Evolutionary conservation across 805 yeast species (phyloP).

Genomic region (Starmera dryadoides): DNA sequence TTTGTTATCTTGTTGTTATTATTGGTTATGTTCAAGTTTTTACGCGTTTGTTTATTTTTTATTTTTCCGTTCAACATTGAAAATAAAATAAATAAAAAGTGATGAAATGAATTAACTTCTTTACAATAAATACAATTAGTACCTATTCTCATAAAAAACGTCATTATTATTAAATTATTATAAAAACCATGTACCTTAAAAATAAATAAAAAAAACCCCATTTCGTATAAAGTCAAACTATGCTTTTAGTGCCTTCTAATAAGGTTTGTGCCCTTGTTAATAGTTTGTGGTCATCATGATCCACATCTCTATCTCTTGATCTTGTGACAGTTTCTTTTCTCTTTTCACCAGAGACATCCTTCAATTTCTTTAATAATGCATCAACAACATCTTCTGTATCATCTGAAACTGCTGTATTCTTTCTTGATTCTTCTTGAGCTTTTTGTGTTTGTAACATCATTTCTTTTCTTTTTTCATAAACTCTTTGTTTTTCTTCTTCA

Average conservation of each 20-base stretch:
- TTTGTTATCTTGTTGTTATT: background rate
- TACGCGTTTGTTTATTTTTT: too few species aligned
- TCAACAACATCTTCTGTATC: slow-evolving; percentile 59
- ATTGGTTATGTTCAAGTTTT: background rate
- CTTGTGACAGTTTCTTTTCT: slow-evolving; percentile 13
- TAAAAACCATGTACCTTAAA: background rate
- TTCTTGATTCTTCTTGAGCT: slow-evolving; percentile 9
- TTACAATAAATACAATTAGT: too few species aligned
- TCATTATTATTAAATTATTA: background rate
- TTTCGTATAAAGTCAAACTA: background rate
- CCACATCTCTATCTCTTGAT: slow-evolving; percentile 3
- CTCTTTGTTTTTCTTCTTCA: slow-evolving; percentile 73
- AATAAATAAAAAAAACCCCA: too few species aligned
- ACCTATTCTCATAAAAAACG: too few species aligned
- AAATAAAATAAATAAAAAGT: too few species aligned
- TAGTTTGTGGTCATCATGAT: slow-evolving; percentile 2
- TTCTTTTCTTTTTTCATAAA: slow-evolving; percentile 70
- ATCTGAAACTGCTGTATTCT: slow-evolving; percentile 7
- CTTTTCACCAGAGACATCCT: slow-evolving; percentile 61
- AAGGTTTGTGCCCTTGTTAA: slow-evolving; percentile 18
- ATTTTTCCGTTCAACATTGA: too few species aligned
- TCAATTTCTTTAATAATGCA: slow-evolving; percentile 71
- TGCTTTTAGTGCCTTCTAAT: slow-evolving; percentile 18
- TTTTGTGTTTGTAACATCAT: slow-evolving; percentile 26
- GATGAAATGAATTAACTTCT: too few species aligned